Percentiles rank a stretch among this genome's conserved stretches.
Evolutionary conservation across 73 alveolate species (phyloP).

Genomic region (Stentor coeruleus): DNA sequence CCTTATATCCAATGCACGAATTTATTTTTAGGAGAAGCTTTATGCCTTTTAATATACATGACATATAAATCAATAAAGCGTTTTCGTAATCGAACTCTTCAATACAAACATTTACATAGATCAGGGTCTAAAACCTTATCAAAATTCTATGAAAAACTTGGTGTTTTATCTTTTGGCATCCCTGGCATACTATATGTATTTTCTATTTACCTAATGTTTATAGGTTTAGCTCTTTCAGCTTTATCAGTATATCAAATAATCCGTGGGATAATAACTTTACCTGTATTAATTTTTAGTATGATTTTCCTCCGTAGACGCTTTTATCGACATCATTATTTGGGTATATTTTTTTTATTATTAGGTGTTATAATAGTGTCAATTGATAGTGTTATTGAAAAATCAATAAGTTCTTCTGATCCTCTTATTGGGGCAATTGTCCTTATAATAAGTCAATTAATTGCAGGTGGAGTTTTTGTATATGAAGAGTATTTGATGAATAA

Average conservation of each 20-base stretch:
- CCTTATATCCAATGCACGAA: constrained; percentile 44
- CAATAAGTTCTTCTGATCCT: neutral
- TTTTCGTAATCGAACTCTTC: no score
- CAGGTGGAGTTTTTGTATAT: constrained; percentile 1
- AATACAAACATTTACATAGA: no score
- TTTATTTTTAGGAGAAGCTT: constrained; percentile 63
- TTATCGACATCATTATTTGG: constrained; percentile 55
- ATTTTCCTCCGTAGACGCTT: constrained; percentile 55
- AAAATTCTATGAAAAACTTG: no score
- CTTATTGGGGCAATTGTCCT: neutral
- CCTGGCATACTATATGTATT: no score
- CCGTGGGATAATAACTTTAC: constrained; percentile 70
- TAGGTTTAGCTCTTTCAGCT: constrained; percentile 60
- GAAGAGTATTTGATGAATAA: neutral
- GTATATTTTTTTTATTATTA: constrained; percentile 42
- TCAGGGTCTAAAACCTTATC: no score
- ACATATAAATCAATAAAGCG: no score
- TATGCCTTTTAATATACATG: constrained; percentile 49
- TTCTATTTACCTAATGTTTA: constrained; percentile 44
- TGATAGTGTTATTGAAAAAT: neutral
- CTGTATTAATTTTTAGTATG: constrained; percentile 49
- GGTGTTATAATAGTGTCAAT: constrained; percentile 61
- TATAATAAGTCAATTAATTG: neutral
- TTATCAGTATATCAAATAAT: constrained; percentile 81
- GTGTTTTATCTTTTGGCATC: no score